A percentile compares a stretch with the other conserved stretches of the same genome.
Conservation (phyloP, 140 eudicot species). For the Erigeron philadelphicus region DNA sequence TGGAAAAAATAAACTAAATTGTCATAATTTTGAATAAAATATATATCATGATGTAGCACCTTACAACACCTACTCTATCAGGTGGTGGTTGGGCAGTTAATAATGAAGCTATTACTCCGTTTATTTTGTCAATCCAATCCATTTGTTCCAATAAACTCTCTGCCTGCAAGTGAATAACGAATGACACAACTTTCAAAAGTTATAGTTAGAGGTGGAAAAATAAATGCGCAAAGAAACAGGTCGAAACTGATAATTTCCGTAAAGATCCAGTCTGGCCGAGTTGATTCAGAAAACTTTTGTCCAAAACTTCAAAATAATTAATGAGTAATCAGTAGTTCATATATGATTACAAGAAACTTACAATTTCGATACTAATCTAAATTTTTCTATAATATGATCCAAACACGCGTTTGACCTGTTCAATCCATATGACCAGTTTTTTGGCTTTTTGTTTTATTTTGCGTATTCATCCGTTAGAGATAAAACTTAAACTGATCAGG, state of each 20-base stretch:
- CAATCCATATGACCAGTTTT: neutral
- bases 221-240: no score
- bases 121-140: slow-evolving; percentile 95
- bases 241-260: no score
- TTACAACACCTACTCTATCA: slow-evolving; percentile 47
- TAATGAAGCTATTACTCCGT: slow-evolving; percentile 82
- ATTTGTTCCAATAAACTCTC: slow-evolving; percentile 72
- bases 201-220: no score
- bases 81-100: slow-evolving; percentile 67
- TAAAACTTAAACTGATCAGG: neutral
- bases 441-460: neutral
- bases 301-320: no score
- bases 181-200: neutral
- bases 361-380: no score
- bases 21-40: neutral
- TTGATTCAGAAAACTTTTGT: no score
- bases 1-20: slow-evolving; percentile 27
- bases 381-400: no score
- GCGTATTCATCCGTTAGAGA: neutral
- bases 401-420: neutral
- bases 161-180: slow-evolving; percentile 49
- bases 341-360: no score
- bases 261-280: no score
- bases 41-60: neutral
- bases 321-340: no score